Conservation (phyloP, 768 basidiomycete genomes). For the Russula olivacea region DNA sequence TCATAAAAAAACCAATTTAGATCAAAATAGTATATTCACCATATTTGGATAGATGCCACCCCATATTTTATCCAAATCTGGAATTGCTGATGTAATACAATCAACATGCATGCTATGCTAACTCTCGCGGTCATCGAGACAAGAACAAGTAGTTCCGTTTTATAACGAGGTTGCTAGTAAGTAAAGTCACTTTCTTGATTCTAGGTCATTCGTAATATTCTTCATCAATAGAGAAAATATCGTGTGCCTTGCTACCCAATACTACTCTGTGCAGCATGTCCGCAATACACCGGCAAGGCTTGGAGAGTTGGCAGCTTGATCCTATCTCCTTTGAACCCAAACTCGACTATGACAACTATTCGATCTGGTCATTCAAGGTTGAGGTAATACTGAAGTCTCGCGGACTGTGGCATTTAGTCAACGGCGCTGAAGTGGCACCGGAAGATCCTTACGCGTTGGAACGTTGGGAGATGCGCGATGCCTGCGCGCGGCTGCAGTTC, state of each 20-base stretch:
- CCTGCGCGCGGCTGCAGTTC: slow-evolving; percentile 7
- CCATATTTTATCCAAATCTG: too few species aligned
- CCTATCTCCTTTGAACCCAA: slow-evolving; percentile 21
- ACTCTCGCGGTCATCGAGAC: neutral
- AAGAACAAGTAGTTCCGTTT: neutral
- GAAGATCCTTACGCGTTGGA: neutral
- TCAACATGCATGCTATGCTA: too few species aligned
- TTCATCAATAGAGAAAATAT: neutral
- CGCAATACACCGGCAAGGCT: neutral
- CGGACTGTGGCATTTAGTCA: slow-evolving; percentile 16
- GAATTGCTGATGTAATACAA: neutral
- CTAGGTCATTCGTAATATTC: neutral
- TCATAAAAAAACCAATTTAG: too few species aligned
- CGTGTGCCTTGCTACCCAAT: neutral
- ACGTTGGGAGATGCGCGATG: neutral
- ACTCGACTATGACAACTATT: slow-evolving; percentile 20
- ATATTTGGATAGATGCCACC: too few species aligned
- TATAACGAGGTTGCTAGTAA: neutral
- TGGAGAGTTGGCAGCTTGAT: slow-evolving; percentile 20
- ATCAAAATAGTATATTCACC: too few species aligned
- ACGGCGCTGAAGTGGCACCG: slow-evolving; percentile 7
- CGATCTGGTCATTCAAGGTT: slow-evolving; percentile 13
- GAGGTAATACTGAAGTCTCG: slow-evolving; percentile 11
- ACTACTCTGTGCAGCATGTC: neutral
- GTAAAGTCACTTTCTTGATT: neutral